Evolutionary conservation across 345 rosid species (phyloP), one percentile per base, ranked within the genome.

Genomic region (Aquilaria yunnanensis): DNA sequence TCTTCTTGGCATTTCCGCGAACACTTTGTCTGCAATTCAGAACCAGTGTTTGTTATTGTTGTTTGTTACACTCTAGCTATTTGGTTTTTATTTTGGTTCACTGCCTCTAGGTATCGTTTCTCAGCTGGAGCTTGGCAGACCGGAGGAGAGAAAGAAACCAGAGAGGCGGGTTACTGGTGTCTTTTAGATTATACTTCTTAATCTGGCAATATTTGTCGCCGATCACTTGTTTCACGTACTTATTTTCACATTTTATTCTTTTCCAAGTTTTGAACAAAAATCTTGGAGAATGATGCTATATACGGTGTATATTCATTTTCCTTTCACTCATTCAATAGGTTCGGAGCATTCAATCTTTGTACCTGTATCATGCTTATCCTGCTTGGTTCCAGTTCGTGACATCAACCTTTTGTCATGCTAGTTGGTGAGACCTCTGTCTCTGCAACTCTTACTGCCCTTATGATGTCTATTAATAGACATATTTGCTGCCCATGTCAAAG

Each of bases 381-480:
- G 77, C 76, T 47, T 92, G 96, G 96, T 86, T 84, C 80, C 97
- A 89, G 81, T 93, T 93, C 70, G 77, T 93, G 66, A 90, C 97
- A 2, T 85, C 97, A 60, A 86, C 96, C 2, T 89, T 93, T 73
- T 93, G 97, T 62, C 98, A 93, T 72, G 94, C 96, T 63, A 81
- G 82, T 73, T 93, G 98, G 97, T 90, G 77, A 84, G 94, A 55
- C 63, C 65, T 63, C 60, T 51, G 52, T 37, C 32, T 3, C 30
- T 61, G 12, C 3, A 6, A 34, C 41, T 34, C 12, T 16, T 16
- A 14, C 51, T 57, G 56, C 54, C 33, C 12, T 12, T 54, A 8
- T 12, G 14, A 58, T 47, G 32, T 61, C 45, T 45, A 55, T 60
- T 3, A 4, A 37, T 37, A 4, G 12, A 41, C 47, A 47, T 12